Evolutionary conservation across 2,329 filamentous ascomycete species (phyloP).

Genomic region (Fusarium dimerum): DNA sequence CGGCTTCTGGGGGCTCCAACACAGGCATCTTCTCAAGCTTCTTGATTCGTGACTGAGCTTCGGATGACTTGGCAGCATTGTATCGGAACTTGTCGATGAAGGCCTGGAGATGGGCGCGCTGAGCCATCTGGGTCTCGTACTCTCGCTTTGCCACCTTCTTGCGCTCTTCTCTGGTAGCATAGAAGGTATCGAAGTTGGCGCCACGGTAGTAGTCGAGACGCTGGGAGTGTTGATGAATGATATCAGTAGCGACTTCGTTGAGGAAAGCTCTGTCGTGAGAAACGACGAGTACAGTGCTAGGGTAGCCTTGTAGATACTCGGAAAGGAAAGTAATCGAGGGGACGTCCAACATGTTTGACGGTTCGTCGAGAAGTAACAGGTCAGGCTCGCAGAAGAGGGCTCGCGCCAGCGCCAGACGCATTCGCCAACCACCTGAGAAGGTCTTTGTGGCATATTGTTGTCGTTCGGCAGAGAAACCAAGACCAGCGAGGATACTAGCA

Average conservation of each 20-base stretch:
- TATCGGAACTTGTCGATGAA: slow-evolving; percentile 99
- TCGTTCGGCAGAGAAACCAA: slow-evolving; percentile 91
- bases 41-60: slow-evolving; percentile 98
- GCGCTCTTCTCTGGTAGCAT: slow-evolving; percentile 94
- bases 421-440: slow-evolving; percentile 99
- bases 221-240: slow-evolving; percentile 97
- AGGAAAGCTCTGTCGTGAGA: slow-evolving; percentile 99
- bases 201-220: slow-evolving; percentile 98
- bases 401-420: slow-evolving; percentile 92
- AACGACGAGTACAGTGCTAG: slow-evolving; percentile 92
- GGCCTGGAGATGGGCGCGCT: slow-evolving; percentile 88
- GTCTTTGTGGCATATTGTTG: slow-evolving; percentile 95
- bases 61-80: slow-evolving; percentile 97
- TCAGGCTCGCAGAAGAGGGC: slow-evolving; percentile 98
- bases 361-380: slow-evolving; percentile 93
- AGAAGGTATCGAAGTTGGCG: slow-evolving; percentile 96
- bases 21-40: slow-evolving; percentile 97
- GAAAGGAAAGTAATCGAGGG: slow-evolving; percentile 99
- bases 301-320: slow-evolving; percentile 91
- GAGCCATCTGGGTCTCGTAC: slow-evolving; percentile 97
- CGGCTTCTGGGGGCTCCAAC: slow-evolving; percentile 83
- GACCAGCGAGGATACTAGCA: slow-evolving; percentile 92
- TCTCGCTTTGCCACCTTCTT: slow-evolving; percentile 96
- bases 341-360: slow-evolving; percentile 99
- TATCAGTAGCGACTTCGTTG: slow-evolving; percentile 98